Evolutionary conservation across 2,329 filamentous ascomycete genomes (phyloP).

Genomic region (Lasiodiplodia sp.): DNA sequence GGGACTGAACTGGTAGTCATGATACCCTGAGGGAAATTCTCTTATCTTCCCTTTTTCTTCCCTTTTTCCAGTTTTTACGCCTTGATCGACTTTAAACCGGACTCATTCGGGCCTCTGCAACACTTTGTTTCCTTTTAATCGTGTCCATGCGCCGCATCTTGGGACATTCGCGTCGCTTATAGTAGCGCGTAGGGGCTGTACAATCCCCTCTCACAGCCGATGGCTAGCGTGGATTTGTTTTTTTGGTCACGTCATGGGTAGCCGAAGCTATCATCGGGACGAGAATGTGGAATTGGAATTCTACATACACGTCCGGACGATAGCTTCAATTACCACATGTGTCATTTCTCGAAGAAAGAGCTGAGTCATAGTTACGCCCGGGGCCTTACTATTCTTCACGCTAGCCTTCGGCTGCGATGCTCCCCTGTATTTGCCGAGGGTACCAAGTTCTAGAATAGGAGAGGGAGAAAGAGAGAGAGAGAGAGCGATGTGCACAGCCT

Average conservation of each 20-base stretch:
- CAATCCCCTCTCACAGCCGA: no score
- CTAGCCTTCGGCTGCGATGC: no score
- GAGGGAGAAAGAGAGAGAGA: neutral
- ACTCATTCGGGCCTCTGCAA: neutral
- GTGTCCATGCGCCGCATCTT: neutral
- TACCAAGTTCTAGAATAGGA: neutral
- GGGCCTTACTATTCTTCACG: no score
- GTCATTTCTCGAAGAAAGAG: no score
- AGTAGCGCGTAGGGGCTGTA: neutral
- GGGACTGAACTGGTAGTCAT: slow-evolving; percentile 14
- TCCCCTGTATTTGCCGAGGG: neutral
- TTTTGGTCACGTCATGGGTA: no score
- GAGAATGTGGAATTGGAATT: no score
- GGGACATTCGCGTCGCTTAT: neutral
- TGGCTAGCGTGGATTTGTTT: no score
- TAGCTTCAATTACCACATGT: no score
- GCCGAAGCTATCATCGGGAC: no score
- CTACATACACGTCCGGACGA: no score
- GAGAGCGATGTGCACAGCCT: neutral
- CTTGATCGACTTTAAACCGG: neutral
- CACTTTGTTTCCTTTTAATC: neutral
- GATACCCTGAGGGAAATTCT: slow-evolving; percentile 26
- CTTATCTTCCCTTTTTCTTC: neutral
- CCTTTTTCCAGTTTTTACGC: neutral
- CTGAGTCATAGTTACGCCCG: no score